phyloP scores from a whole-genome alignment of 441 rosid genomes.

The Kokia cookei region DNA sequence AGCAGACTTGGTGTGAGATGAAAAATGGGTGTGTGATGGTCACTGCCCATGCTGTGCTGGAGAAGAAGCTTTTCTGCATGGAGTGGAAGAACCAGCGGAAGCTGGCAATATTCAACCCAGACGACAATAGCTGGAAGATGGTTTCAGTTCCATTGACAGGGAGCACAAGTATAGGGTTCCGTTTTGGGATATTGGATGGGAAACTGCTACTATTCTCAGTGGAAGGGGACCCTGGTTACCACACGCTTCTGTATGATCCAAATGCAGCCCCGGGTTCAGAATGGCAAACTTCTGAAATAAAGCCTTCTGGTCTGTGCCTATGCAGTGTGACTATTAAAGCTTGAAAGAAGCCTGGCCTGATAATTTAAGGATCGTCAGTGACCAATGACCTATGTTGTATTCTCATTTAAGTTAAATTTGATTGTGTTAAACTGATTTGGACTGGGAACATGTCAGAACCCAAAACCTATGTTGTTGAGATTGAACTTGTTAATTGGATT shows the following conservation, averaged over 20 bases:
- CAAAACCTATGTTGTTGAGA: background rate
- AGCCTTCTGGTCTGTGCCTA: slow-evolving; percentile 70
- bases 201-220: slow-evolving; percentile 72
- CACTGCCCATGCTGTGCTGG: slow-evolving; percentile 87
- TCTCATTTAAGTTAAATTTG: background rate
- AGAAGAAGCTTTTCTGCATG: slow-evolving; percentile 74
- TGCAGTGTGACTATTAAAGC: slow-evolving; percentile 83
- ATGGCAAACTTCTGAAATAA: slow-evolving; percentile 72
- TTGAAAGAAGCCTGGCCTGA: slow-evolving; percentile 25
- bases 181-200: slow-evolving; percentile 71
- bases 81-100: slow-evolving; percentile 97
- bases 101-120: slow-evolving; percentile 62
- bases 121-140: slow-evolving; percentile 75
- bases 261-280: slow-evolving; percentile 61
- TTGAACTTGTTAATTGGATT: background rate
- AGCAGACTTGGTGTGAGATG: slow-evolving; percentile 66
- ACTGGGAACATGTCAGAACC: background rate
- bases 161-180: slow-evolving; percentile 64
- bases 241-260: slow-evolving; percentile 73
- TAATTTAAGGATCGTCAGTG: background rate
- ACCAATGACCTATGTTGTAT: background rate
- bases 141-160: slow-evolving; percentile 83
- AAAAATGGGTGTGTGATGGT: slow-evolving; percentile 95
- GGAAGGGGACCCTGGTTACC: slow-evolving; percentile 50
- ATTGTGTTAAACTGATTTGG: background rate